These are phyloP conservation scores for Trichophyton benhamiae DNA, from an alignment of 2,329 filamentous ascomycete species.

Conservation along the genomic window DNA sequence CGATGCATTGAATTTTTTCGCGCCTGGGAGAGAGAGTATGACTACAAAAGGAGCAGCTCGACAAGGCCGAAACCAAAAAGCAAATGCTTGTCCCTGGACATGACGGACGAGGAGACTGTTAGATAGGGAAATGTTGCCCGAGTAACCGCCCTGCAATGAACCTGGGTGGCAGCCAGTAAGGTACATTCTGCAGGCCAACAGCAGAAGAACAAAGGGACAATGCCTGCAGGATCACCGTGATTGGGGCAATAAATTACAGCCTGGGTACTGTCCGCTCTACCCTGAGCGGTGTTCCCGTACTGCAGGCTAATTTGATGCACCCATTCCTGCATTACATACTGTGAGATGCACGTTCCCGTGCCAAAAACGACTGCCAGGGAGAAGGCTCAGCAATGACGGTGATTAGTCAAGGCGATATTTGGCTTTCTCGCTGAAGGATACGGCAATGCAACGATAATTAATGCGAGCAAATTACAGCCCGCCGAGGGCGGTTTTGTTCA, in stretches of 20 bases:
- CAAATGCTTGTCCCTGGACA: not conserved
- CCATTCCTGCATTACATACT: not conserved
- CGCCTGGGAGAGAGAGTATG: not conserved
- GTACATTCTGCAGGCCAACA: conserved; percentile 1
- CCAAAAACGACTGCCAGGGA: not conserved
- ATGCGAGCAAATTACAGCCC: not conserved
- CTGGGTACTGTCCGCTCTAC: not conserved
- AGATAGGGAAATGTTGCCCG: not conserved
- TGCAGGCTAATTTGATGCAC: not conserved
- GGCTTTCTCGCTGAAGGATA: conserved; percentile 1
- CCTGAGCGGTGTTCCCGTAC: not conserved
- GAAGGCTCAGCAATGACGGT: not conserved
- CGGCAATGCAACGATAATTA: not conserved
- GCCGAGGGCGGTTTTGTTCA: not conserved
- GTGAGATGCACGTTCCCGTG: conserved; percentile 1
- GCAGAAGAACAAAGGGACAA: not conserved
- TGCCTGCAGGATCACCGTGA: not conserved
- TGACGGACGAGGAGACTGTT: not conserved
- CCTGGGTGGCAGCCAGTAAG: not conserved
- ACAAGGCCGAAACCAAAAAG: not conserved
- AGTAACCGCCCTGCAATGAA: conserved; percentile 1
- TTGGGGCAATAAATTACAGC: conserved; percentile 1
- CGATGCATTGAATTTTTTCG: not conserved
- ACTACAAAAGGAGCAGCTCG: not conserved
- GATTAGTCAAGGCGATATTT: conserved; percentile 1